Base-by-base conservation (phyloP, 2,329 filamentous ascomycete genomes). In the Colletotrichum lini region DNA sequence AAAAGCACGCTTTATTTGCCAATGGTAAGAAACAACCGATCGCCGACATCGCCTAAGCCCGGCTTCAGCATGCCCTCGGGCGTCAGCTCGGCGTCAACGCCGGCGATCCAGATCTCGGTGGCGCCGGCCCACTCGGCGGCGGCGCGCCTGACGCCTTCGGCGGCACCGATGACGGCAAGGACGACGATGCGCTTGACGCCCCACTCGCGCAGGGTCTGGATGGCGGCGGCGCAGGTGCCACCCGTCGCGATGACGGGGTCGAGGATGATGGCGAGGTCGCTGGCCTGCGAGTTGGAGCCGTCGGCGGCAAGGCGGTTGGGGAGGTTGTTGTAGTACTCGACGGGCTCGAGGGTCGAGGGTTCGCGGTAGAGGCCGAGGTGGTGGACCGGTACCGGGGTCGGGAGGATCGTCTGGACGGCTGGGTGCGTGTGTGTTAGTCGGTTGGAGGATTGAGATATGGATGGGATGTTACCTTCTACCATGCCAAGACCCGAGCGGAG, bases 241-340 rank as follows among this genome's bases (percentile, higher is more conserved):
- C 96, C 96, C 0, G 96, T 98, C 1, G 96, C 96, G 78, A 98
- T 97, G 76, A 98, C 90, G 4, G 96, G 96, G 79, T 98, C 96
- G 58, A 98, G 89, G 65, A 98, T 85, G 78, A 98, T 93, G 70
- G 95, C 95, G 15, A 98, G 86, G 70, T 81, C 85, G 54, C 83
- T 83, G 53, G 79, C 76, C 47, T 75, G 72, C 53, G 83, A 77
- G 60, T 61, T 79, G 44, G 82, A 79, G 73, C 83, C 84, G 56
- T 78, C 77, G 49, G 79, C 75, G 54, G 78, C 72, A 49, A 86
- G 80, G 83, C 94, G 92, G 82, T 94, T 92, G 45, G 95, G 95
- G 23, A 98, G 91, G 82, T 98, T 98, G 87, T 98, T 98, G 89
- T 98, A 98, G 88, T 98, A 98, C 83, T 98, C 95, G 70, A 98